Evolutionary conservation across 2,329 filamentous ascomycete species (phyloP).

Genomic region (Ceratocystis variospora): DNA sequence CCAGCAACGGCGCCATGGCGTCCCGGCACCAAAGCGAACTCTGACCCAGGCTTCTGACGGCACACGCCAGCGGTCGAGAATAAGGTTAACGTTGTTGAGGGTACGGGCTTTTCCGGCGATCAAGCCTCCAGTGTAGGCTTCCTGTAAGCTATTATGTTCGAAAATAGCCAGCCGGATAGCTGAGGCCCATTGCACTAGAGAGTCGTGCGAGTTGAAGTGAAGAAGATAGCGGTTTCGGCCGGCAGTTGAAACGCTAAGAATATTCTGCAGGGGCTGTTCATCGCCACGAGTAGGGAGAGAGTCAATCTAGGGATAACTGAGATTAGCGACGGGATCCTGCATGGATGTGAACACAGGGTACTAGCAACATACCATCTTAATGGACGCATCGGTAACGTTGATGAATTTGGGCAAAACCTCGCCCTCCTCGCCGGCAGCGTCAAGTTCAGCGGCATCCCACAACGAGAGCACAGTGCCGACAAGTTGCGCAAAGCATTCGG

Average conservation of each 20-base stretch:
- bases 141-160: slow-evolving; percentile 83
- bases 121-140: slow-evolving; percentile 89
- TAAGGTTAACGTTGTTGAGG: slow-evolving; percentile 77
- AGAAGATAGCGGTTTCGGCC: slow-evolving; percentile 90
- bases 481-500: slow-evolving; percentile 91
- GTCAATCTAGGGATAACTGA: slow-evolving; percentile 49
- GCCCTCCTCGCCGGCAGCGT: slow-evolving; percentile 69
- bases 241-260: slow-evolving; percentile 88
- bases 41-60: slow-evolving; percentile 86
- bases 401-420: slow-evolving; percentile 87
- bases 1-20: slow-evolving; percentile 93
- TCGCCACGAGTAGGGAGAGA: slow-evolving; percentile 70
- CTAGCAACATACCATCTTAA: slow-evolving; percentile 73
- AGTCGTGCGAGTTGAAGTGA: slow-evolving; percentile 91
- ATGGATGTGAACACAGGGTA: not conserved
- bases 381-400: slow-evolving; percentile 91
- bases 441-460: slow-evolving; percentile 88
- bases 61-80: slow-evolving; percentile 68
- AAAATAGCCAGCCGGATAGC: slow-evolving; percentile 88
- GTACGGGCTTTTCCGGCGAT: slow-evolving; percentile 87
- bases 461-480: slow-evolving; percentile 88
- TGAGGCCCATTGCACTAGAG: slow-evolving; percentile 88
- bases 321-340: not conserved
- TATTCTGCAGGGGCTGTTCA: slow-evolving; percentile 78
- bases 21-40: slow-evolving; percentile 88